Conservation (phyloP, 257 asterid species). For the Solanum lignicaule region DNA sequence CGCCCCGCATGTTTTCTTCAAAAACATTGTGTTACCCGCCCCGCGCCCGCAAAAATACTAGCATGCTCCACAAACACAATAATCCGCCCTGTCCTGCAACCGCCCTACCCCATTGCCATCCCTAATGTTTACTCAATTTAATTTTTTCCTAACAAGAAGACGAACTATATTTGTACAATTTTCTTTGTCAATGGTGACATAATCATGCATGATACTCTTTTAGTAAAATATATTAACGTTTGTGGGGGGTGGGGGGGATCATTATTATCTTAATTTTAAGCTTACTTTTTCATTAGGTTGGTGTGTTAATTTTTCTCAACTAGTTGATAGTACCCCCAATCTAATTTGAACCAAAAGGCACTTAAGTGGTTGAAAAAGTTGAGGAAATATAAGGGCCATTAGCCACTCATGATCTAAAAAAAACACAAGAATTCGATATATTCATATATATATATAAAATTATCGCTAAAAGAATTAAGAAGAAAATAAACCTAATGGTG, state of each 20-base stretch:
- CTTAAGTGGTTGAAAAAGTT: not conserved
- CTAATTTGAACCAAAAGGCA: not conserved
- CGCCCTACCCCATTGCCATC: no score
- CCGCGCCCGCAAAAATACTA: no score
- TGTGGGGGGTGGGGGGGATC: not conserved
- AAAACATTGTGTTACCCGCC: no score
- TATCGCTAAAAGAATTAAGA: not conserved
- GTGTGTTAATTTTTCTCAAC: not conserved
- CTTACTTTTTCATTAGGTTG: not conserved
- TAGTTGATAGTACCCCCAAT: not conserved
- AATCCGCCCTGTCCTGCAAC: no score
- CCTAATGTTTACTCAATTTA: not conserved
- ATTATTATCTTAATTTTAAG: not conserved
- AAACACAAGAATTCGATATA: not conserved
- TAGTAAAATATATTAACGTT: no score
- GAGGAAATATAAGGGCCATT: not conserved
- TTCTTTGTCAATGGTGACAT: not conserved
- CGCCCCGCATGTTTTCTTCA: no score
- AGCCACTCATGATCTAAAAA: not conserved
- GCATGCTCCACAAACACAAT: no score
- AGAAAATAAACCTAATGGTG: not conserved
- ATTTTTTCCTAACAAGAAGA: not conserved
- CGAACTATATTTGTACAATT: not conserved
- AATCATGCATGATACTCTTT: not conserved
- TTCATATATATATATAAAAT: no score